Percentiles rank a stretch among this genome's conserved stretches.
These are phyloP conservation scores for Dioscorea cayenensis DNA, from an alignment of 116 monocot species.

Conservation along the genomic window DNA sequence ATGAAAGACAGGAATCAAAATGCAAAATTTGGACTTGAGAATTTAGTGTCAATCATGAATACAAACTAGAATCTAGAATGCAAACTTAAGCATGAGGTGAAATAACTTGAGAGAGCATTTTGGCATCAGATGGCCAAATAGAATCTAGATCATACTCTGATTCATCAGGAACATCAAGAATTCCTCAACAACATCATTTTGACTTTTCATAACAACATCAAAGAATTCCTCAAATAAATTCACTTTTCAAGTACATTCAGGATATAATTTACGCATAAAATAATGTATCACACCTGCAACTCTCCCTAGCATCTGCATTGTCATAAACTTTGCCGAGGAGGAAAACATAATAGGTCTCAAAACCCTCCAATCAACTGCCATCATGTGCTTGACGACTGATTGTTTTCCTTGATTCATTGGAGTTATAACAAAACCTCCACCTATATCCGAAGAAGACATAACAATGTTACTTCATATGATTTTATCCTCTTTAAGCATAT, in stretches of 20 bases:
- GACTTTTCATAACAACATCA: too few relatives aligned
- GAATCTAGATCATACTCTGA: slow-evolving; percentile 27
- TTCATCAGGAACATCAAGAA: slow-evolving; percentile 47
- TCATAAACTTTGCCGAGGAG: slow-evolving; percentile 35
- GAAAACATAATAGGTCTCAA: slow-evolving; percentile 46
- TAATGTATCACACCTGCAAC: slow-evolving; percentile 33
- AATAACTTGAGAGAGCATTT: slow-evolving; percentile 17
- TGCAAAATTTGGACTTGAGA: too few relatives aligned
- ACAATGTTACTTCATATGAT: not conserved
- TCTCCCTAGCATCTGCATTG: slow-evolving; percentile 53
- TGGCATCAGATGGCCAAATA: slow-evolving; percentile 25
- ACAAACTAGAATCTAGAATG: too few relatives aligned
- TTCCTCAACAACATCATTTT: slow-evolving; percentile 51
- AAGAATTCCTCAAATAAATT: too few relatives aligned
- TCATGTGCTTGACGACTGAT: slow-evolving; percentile 65
- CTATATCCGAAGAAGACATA: slow-evolving; percentile 15
- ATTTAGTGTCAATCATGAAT: too few relatives aligned
- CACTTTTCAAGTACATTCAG: not conserved
- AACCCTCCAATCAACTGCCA: slow-evolving; percentile 64
- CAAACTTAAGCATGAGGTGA: too few relatives aligned
- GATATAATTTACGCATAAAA: not conserved
- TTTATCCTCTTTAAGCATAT: not conserved
- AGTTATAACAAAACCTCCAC: slow-evolving; percentile 64
- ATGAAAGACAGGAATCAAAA: not conserved
- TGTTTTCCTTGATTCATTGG: slow-evolving; percentile 57